phyloP scores from a whole-genome alignment of 768 basidiomycete species.

The Dictyophora rubrovolvata region DNA sequence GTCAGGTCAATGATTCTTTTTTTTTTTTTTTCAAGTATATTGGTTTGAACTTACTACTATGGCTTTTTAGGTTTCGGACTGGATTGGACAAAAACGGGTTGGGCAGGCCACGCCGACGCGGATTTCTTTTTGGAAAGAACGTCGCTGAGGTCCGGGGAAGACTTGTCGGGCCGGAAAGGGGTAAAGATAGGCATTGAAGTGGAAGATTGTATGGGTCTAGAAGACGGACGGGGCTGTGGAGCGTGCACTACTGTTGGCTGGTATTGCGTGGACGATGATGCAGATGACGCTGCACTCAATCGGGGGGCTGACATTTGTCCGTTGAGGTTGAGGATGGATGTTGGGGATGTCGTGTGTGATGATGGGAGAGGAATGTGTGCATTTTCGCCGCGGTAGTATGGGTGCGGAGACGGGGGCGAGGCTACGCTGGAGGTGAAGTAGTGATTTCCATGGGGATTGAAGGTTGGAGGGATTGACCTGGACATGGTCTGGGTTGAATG shows the following conservation, averaged over 20 bases:
- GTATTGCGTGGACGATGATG: neutral
- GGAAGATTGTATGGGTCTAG: slow-evolving; percentile 3
- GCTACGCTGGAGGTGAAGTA: slow-evolving; percentile 10
- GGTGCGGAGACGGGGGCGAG: neutral
- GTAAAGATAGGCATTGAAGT: slow-evolving; percentile 34
- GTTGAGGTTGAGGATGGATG: neutral
- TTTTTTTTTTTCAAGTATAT: slow-evolving; percentile 9
- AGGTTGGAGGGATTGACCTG: slow-evolving; percentile 4
- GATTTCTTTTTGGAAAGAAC: slow-evolving; percentile 29
- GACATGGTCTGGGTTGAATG: neutral
- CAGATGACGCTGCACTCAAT: neutral
- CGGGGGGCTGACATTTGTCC: neutral
- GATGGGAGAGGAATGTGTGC: neutral
- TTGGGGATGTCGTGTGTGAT: neutral
- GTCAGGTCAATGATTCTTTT: neutral
- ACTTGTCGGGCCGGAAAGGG: slow-evolving; percentile 38
- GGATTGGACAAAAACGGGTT: slow-evolving; percentile 18
- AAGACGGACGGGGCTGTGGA: slow-evolving; percentile 9
- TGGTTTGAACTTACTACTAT: neutral
- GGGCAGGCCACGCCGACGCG: slow-evolving; percentile 20
- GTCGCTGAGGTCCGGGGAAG: slow-evolving; percentile 47
- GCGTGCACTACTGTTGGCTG: neutral
- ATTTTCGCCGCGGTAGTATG: neutral
- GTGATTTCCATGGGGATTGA: slow-evolving; percentile 7
- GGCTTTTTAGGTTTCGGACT: neutral